Conservation (phyloP, 345 rosid species). For the Anacardium occidentale region DNA sequence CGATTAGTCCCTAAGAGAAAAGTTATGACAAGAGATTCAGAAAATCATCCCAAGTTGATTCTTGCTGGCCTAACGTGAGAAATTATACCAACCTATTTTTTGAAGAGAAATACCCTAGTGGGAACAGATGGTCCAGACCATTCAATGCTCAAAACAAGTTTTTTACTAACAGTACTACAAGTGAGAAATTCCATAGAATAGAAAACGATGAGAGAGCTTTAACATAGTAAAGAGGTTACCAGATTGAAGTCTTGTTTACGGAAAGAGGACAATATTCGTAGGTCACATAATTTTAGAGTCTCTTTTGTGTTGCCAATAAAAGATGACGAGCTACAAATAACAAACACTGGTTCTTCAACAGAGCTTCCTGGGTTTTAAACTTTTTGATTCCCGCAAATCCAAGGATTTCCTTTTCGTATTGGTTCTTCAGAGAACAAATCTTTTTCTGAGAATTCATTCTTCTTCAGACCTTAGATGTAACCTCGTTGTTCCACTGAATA, state of each 20-base stretch:
- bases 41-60: slow-evolving; percentile 15
- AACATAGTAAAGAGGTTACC: slow-evolving; percentile 9
- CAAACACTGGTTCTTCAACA: neutral
- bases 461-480: slow-evolving; percentile 1
- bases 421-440: neutral
- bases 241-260: slow-evolving; percentile 38
- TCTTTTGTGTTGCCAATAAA: slow-evolving; percentile 31
- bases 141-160: no score
- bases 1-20: slow-evolving; percentile 11
- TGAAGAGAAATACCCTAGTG: no score
- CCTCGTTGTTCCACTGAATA: neutral
- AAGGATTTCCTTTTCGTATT: neutral
- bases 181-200: no score
- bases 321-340: slow-evolving; percentile 19
- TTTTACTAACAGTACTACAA: no score
- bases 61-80: slow-evolving; percentile 21
- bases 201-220: slow-evolving; percentile 11
- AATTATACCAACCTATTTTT: neutral
- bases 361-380: slow-evolving; percentile 4
- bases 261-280: slow-evolving; percentile 32
- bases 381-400: slow-evolving; percentile 7
- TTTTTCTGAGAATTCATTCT: neutral
- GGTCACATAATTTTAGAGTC: slow-evolving; percentile 30
- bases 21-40: neutral
- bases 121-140: no score